Percentiles rank a stretch among this genome's conserved stretches.
Evolutionary conservation across 805 yeast species (phyloP).

Genomic region (Ogataea glucozyma): DNA sequence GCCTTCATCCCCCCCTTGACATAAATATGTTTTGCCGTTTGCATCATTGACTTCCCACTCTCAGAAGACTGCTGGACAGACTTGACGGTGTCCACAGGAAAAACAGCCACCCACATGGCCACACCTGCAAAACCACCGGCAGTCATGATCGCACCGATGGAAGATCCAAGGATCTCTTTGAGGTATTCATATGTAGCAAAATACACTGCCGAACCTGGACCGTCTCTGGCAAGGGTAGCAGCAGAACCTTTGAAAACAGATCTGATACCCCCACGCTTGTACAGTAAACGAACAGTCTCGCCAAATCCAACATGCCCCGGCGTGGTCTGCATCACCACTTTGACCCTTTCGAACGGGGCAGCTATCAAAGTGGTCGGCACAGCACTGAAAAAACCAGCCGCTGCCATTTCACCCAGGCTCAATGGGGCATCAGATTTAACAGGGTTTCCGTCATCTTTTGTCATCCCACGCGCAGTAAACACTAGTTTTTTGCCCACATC

Average conservation of each 20-base stretch:
- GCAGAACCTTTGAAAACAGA: conserved; percentile 89
- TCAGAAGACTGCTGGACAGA: conserved; percentile 73
- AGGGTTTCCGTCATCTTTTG: conserved; percentile 8
- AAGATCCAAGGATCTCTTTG: conserved; percentile 65
- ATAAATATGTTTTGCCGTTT: conserved; percentile 71
- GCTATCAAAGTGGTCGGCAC: conserved; percentile 93
- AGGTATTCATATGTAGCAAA: conserved; percentile 91
- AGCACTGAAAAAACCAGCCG: conserved; percentile 94
- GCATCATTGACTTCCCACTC: conserved; percentile 52
- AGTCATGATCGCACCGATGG: conserved; percentile 71
- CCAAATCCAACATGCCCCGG: conserved; percentile 48
- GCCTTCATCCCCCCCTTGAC: conserved; percentile 79
- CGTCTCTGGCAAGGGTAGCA: conserved; percentile 94
- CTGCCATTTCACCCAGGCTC: conserved; percentile 68
- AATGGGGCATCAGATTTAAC: conserved; percentile 41
- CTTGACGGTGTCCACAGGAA: conserved; percentile 95
- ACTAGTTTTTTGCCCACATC: conserved; percentile 87
- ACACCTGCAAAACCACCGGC: conserved; percentile 98
- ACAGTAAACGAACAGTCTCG: conserved; percentile 64
- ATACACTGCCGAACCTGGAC: conserved; percentile 95
- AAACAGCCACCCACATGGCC: conserved; percentile 94
- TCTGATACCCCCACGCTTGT: conserved; percentile 75
- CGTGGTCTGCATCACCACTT: conserved; percentile 84
- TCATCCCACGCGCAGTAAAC: conserved; percentile 38
- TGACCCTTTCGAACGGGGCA: conserved; percentile 96